Evolutionary conservation across 768 basidiomycete species (phyloP), one percentile per base, ranked within the genome.

Genomic region (Boletellus emodensis): DNA sequence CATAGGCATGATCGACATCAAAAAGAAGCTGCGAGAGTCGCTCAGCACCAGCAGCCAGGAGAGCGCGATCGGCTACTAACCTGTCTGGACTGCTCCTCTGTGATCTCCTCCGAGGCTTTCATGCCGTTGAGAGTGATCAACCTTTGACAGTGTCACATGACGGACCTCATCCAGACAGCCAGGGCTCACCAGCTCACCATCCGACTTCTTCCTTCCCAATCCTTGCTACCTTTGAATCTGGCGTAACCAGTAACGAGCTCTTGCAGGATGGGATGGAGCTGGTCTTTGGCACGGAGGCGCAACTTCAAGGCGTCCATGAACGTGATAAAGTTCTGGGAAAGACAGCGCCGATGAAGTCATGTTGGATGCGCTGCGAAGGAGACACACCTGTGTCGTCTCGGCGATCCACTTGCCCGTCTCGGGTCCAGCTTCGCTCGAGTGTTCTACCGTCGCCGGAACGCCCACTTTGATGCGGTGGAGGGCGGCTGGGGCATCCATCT

Each of bases 231-330:
- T 65, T 94, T 95, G 72, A 99, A 97, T 42, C 91, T 78, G 6
- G 94, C 90, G 64, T 94, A 97, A 6, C 90, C 86, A 2, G 88
- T 90, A 57, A 97, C 92, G n/a, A 99, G 82, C 58, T 95, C 96
- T 56, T 95, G 92, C 39, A 98, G 66, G 53, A 96, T 83, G 0
- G 94, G 94, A 66, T 98, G 94, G 3, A 99, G 76, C 61, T 96
- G 93, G 61, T 98, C 96, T 66, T 97, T 99, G 3, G 96, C 95
- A n/a, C 93, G 82, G 59, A 97, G 72, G 10, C 87, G 84, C 44
- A 98, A 76, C 63, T 94, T 94, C 24, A 98, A 76, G 1, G 94
- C 95, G 59, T 99, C 96, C 91, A 98, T 96, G 57, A 98, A 94
- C 0, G 95, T 98, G 57, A 99, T 98, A 55, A 98, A 99, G 66